A percentile compares a stretch with the other conserved stretches of the same genome.
Conservation (phyloP, 2,329 filamentous ascomycete genomes). For the Cytospora leucostoma region DNA sequence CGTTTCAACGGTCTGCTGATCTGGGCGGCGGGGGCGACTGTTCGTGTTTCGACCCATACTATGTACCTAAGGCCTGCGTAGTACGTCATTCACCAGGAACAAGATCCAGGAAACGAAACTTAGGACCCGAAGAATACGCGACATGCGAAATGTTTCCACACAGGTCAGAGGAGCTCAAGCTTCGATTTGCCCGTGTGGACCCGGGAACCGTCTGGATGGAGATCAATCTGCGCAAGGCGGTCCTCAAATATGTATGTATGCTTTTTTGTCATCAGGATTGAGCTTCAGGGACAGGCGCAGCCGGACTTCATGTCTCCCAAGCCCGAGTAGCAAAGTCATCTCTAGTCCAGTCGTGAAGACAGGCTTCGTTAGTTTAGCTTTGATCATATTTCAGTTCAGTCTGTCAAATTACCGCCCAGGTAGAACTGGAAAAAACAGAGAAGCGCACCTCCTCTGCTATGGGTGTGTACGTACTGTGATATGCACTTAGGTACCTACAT, state of each 20-base stretch:
- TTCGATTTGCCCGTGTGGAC: neutral
- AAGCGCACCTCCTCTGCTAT: neutral
- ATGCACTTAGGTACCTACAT: neutral
- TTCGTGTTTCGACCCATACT: neutral
- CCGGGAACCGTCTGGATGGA: neutral
- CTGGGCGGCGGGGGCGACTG: neutral
- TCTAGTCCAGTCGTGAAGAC: neutral
- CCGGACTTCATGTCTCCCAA: neutral
- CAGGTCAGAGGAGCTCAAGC: neutral
- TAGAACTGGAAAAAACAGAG: neutral
- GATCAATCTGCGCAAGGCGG: slow-evolving; percentile 2
- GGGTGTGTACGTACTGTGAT: neutral
- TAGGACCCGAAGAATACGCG: neutral
- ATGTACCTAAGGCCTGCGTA: neutral
- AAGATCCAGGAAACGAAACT: slow-evolving; percentile 1
- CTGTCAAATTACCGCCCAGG: neutral
- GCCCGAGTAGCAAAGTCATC: neutral
- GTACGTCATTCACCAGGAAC: neutral
- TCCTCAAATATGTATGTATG: neutral
- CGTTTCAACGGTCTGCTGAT: neutral
- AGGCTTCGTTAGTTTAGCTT: slow-evolving; percentile 1
- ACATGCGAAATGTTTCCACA: neutral
- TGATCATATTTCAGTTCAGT: neutral
- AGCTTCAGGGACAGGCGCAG: neutral
- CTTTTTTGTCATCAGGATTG: neutral